Evolutionary conservation across 2,329 filamentous ascomycete species (phyloP).

Genomic region (Thelonectria rubi): DNA sequence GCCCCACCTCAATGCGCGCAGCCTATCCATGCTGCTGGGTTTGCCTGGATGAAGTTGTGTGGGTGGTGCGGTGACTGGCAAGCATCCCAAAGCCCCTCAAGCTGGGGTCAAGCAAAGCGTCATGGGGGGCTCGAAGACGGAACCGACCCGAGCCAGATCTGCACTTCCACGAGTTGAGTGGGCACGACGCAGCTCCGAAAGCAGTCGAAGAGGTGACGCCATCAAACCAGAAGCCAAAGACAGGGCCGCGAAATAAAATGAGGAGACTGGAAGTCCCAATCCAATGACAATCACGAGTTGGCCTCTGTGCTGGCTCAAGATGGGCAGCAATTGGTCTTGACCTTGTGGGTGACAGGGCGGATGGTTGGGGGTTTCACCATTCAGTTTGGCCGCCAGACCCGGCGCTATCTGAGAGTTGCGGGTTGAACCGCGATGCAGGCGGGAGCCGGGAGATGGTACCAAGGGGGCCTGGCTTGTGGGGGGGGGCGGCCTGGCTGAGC

Average conservation of each 20-base stretch:
- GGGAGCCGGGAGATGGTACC: conserved; percentile 38
- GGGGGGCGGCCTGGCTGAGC: conserved; percentile 8
- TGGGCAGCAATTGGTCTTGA: conserved; percentile 22
- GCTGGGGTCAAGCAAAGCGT: conserved; percentile 28
- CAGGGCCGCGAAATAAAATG: background rate
- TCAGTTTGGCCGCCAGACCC: conserved; percentile 38
- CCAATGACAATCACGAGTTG: conserved; percentile 24
- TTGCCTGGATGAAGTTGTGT: conserved; percentile 32
- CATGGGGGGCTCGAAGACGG: conserved; percentile 30
- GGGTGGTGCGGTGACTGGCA: conserved; percentile 34
- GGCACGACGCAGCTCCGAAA: conserved; percentile 23
- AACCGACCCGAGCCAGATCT: conserved; percentile 38
- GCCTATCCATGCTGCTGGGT: conserved; percentile 40
- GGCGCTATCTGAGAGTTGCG: conserved; percentile 47
- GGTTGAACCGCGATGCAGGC: conserved; percentile 48
- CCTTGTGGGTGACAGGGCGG: conserved; percentile 33
- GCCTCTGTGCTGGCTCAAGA: background rate
- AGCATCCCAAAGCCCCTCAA: conserved; percentile 24
- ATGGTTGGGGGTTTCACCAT: conserved; percentile 31
- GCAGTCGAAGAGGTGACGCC: conserved; percentile 24
- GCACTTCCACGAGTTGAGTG: conserved; percentile 39
- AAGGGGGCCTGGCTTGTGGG: conserved; percentile 33
- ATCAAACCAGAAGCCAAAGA: conserved; percentile 24
- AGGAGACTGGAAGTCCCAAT: conserved; percentile 27
- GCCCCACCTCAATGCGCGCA: conserved; percentile 38